Percentiles rank a stretch among this genome's conserved stretches.
phyloP scores from a whole-genome alignment of 2,329 filamentous ascomycete genomes.

The Phialophora tarda region DNA sequence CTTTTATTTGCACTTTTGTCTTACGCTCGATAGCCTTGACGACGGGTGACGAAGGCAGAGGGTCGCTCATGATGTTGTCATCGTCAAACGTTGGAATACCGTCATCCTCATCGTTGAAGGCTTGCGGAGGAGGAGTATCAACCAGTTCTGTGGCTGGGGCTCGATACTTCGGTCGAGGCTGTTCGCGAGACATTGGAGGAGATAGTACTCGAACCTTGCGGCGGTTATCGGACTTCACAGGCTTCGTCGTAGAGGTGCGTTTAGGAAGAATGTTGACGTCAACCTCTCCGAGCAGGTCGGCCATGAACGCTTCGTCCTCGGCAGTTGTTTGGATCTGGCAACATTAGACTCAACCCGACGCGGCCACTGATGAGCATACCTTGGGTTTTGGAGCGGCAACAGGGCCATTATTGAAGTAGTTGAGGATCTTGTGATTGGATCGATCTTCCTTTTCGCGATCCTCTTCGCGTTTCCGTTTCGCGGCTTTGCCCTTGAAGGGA shows the following conservation, averaged over 20 bases:
- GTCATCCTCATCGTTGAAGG: slow-evolving; percentile 60
- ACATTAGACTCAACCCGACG: neutral
- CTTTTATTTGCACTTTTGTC: slow-evolving; percentile 60
- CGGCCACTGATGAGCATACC: slow-evolving; percentile 53
- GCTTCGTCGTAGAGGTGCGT: slow-evolving; percentile 62
- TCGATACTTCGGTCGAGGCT: slow-evolving; percentile 42
- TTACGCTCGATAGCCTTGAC: slow-evolving; percentile 78
- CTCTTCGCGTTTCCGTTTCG: slow-evolving; percentile 86
- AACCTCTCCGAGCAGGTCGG: slow-evolving; percentile 82
- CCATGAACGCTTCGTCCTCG: slow-evolving; percentile 87
- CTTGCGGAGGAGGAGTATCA: slow-evolving; percentile 48
- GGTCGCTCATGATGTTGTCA: slow-evolving; percentile 84
- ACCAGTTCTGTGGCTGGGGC: slow-evolving; percentile 52
- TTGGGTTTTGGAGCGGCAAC: slow-evolving; percentile 76
- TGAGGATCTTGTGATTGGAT: slow-evolving; percentile 88
- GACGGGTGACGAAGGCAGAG: slow-evolving; percentile 83
- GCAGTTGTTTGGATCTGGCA: slow-evolving; percentile 65
- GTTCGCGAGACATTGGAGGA: slow-evolving; percentile 66
- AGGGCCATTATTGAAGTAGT: slow-evolving; percentile 86
- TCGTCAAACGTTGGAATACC: slow-evolving; percentile 66
- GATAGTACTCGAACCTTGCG: slow-evolving; percentile 82
- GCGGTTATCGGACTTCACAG: slow-evolving; percentile 74
- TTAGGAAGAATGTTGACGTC: slow-evolving; percentile 73
- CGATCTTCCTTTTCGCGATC: slow-evolving; percentile 84
- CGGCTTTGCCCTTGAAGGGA: slow-evolving; percentile 64